A percentile compares a stretch with the other conserved stretches of the same genome.
These are phyloP conservation scores for Neofusicoccum sp. DNA, from an alignment of 2,329 filamentous ascomycete species.

Conservation along the genomic window DNA sequence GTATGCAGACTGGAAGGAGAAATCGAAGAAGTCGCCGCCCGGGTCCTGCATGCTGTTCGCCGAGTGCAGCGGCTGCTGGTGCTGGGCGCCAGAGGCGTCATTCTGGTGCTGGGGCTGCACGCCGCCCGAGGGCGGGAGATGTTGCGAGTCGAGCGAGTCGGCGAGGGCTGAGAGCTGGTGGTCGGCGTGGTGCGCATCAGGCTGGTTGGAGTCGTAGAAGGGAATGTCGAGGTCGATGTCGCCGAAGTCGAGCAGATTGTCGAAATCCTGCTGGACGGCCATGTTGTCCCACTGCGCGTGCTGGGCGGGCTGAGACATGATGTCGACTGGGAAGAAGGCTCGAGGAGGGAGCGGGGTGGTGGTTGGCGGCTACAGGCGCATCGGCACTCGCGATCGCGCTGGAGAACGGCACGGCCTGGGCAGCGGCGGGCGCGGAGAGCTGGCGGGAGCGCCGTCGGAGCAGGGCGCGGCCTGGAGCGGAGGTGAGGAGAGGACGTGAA, in stretches of 20 bases:
- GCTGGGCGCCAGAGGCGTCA: conserved; percentile 25
- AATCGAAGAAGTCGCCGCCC: conserved; percentile 34
- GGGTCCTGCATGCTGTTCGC: conserved; percentile 26
- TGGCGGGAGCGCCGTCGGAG: neutral
- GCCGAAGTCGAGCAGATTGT: conserved; percentile 43
- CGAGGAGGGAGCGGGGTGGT: conserved; percentile 1
- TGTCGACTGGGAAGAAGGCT: neutral
- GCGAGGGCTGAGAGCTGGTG: conserved; percentile 33
- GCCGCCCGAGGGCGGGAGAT: conserved; percentile 21
- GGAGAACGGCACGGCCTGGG: neutral
- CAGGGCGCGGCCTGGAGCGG: conserved; percentile 1
- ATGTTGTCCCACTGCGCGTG: conserved; percentile 44
- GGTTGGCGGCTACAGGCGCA: neutral
- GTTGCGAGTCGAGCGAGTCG: conserved; percentile 26
- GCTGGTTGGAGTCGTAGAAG: conserved; percentile 28
- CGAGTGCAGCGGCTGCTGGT: conserved; percentile 17
- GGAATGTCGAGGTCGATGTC: conserved; percentile 33
- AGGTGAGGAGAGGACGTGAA: neutral
- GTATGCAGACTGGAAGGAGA: conserved; percentile 8
- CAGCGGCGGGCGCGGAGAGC: neutral
- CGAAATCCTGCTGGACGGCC: conserved; percentile 43
- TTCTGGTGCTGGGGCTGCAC: conserved; percentile 34
- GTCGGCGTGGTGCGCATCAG: conserved; percentile 21
- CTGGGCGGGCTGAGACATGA: conserved; percentile 22
- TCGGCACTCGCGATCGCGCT: conserved; percentile 4